Evolutionary conservation across 2,329 filamentous ascomycete genomes (phyloP).

Genomic region (Epichloe festucae): DNA sequence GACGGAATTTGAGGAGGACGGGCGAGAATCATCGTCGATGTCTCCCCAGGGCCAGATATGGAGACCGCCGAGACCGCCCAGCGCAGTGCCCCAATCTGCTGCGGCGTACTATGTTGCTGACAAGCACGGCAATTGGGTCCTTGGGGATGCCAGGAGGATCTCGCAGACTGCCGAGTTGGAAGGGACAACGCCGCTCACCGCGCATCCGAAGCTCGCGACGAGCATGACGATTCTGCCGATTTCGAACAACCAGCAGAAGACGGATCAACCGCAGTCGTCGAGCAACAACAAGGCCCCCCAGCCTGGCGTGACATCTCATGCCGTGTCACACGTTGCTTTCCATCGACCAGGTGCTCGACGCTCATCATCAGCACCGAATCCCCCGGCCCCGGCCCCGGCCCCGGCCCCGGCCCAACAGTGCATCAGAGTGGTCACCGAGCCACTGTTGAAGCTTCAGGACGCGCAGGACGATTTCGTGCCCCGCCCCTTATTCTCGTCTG

Average conservation of each 20-base stretch:
- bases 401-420: neutral
- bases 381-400: neutral
- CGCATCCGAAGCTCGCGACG: slow-evolving; percentile 5
- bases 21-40: slow-evolving; percentile 19
- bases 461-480: slow-evolving; percentile 6
- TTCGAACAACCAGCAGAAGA: neutral
- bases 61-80: slow-evolving; percentile 38
- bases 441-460: neutral
- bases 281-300: neutral
- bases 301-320: too few species aligned
- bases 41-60: slow-evolving; percentile 32
- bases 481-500: slow-evolving; percentile 14
- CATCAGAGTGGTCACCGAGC: slow-evolving; percentile 4
- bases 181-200: slow-evolving; percentile 8
- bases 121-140: slow-evolving; percentile 40
- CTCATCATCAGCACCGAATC: neutral
- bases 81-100: slow-evolving; percentile 30
- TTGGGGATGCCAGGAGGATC: slow-evolving; percentile 25
- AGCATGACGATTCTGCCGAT: slow-evolving; percentile 10
- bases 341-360: neutral
- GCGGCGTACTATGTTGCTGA: slow-evolving; percentile 38
- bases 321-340: too few species aligned
- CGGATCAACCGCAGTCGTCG: neutral
- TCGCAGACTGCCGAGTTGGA: slow-evolving; percentile 15
- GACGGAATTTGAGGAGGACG: slow-evolving; percentile 41